Conservation (phyloP, 2,329 filamentous ascomycete species). For the Hymenoscyphus fraxineus region DNA sequence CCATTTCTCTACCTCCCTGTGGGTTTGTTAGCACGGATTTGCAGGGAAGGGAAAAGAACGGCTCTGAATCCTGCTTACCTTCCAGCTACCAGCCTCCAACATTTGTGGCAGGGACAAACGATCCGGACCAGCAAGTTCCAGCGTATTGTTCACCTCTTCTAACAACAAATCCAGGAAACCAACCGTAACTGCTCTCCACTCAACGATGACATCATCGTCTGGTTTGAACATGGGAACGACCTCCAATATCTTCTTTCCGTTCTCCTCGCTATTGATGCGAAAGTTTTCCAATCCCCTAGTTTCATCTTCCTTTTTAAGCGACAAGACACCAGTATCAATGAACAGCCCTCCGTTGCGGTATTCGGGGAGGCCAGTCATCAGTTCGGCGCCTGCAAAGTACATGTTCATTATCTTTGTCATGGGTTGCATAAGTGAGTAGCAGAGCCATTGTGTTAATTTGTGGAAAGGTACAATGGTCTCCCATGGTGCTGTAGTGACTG, state of each 20-base stretch:
- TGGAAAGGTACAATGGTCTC: constrained; percentile 87
- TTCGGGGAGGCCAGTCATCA: constrained; percentile 84
- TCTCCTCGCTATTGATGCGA: constrained; percentile 65
- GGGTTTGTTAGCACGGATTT: constrained; percentile 26
- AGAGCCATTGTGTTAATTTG: constrained; percentile 92
- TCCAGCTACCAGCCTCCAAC: constrained; percentile 95
- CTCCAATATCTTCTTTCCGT: constrained; percentile 67
- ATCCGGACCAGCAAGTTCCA: constrained; percentile 67
- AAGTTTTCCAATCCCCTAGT: constrained; percentile 69
- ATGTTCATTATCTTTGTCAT: constrained; percentile 79
- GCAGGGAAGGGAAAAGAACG: neutral
- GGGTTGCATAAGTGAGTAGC: constrained; percentile 88
- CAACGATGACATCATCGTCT: constrained; percentile 74
- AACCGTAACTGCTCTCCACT: constrained; percentile 74
- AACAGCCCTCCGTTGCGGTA: constrained; percentile 90
- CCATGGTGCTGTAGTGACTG: constrained; percentile 52
- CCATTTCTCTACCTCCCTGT: constrained; percentile 87
- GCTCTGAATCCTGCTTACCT: constrained; percentile 54
- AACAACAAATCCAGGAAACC: constrained; percentile 70
- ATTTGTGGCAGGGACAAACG: constrained; percentile 78
- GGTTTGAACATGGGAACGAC: constrained; percentile 70
- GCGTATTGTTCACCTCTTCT: constrained; percentile 61
- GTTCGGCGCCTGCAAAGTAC: constrained; percentile 74
- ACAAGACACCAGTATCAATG: constrained; percentile 77
- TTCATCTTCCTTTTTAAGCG: constrained; percentile 65